Base-by-base conservation (phyloP, 2,329 filamentous ascomycete genomes). In the Paramyrothecium roridum region DNA sequence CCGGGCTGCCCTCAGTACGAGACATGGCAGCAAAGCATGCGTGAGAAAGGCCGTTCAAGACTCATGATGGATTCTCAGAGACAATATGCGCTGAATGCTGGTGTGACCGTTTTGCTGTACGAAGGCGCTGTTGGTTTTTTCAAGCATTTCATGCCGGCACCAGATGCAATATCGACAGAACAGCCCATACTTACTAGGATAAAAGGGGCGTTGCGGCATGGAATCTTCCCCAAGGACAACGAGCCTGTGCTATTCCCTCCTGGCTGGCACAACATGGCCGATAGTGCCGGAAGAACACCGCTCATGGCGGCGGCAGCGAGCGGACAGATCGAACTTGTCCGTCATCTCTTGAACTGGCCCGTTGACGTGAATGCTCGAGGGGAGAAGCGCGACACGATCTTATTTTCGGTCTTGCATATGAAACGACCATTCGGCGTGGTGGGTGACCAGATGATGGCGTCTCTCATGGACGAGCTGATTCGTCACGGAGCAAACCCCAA, bases 241-340 rank as follows among this genome's bases (percentile, higher is more conserved):
- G 19, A 37, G 4, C 30, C 30, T 7, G 12, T 19, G n/a, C 17
- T 37, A 19, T 1, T 50, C 30, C 3, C 34, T 16, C 22, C 22
- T 17, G 22, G 40, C 6, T 57, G 54, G 56, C 46, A 45, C 3
- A 40, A 47, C 6, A 43, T 54, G 13, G 54, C 8, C 13, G 53
- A 52, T 2, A 11, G 47, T 2, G 16, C 21, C 11, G 54, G 55
- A 2, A 54, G 60, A 16, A 59, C 55, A 2, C 26, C 54, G 3
- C 47, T 64, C 2, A 62, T 63, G 57, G 48, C 53, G 30, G 62
- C 61, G 21, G 59, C 57, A 7, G 52, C 52, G 10, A 59, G 45
- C 8, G 57, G 57, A 17, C 50, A 54, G 3, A 45, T 50, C 7
- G 49, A 56, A 13, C 55, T 64, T 54, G 45, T 64, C 8, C 19